Conservation (phyloP, 1,284 basidiomycete species). For the Entoloma clypeatum region DNA sequence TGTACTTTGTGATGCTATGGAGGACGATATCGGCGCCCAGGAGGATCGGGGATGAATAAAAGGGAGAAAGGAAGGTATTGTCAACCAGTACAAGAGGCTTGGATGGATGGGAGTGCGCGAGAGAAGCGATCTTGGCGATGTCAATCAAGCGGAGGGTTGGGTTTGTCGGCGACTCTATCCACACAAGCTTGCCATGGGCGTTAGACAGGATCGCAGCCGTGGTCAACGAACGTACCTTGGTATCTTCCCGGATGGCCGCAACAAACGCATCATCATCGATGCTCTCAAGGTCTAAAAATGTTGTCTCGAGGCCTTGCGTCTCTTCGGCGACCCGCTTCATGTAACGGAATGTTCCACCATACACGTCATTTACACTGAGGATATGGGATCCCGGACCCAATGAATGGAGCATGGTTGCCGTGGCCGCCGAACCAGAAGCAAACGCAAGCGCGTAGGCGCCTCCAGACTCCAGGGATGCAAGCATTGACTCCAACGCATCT, state of each 20-base stretch:
- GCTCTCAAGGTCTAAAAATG: slow-evolving; percentile 83
- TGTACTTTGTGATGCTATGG: slow-evolving; percentile 86
- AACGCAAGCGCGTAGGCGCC: slow-evolving; percentile 78
- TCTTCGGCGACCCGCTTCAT: slow-evolving; percentile 74
- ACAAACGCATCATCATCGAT: slow-evolving; percentile 64
- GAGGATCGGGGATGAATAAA: slow-evolving; percentile 84
- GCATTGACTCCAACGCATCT: slow-evolving; percentile 67
- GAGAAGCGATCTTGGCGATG: slow-evolving; percentile 59
- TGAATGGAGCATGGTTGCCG: slow-evolving; percentile 78
- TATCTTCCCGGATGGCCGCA: slow-evolving; percentile 69
- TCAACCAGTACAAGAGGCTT: slow-evolving; percentile 81
- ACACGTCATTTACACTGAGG: slow-evolving; percentile 87
- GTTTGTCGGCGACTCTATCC: slow-evolving; percentile 96
- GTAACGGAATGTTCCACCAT: slow-evolving; percentile 91
- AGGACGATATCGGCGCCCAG: slow-evolving; percentile 83
- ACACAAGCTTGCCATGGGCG: slow-evolving; percentile 65
- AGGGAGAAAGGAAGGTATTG: slow-evolving; percentile 92
- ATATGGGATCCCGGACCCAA: slow-evolving; percentile 78
- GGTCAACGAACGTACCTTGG: slow-evolving; percentile 57
- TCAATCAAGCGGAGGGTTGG: slow-evolving; percentile 89
- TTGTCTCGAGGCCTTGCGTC: slow-evolving; percentile 71
- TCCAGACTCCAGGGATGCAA: slow-evolving; percentile 74
- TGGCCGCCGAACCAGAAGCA: slow-evolving; percentile 83
- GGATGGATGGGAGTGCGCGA: slow-evolving; percentile 58
- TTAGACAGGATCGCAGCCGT: background rate